Evolutionary conservation across 129 eudicot species (phyloP).

Genomic region (Chrysanthemum makinoi): DNA sequence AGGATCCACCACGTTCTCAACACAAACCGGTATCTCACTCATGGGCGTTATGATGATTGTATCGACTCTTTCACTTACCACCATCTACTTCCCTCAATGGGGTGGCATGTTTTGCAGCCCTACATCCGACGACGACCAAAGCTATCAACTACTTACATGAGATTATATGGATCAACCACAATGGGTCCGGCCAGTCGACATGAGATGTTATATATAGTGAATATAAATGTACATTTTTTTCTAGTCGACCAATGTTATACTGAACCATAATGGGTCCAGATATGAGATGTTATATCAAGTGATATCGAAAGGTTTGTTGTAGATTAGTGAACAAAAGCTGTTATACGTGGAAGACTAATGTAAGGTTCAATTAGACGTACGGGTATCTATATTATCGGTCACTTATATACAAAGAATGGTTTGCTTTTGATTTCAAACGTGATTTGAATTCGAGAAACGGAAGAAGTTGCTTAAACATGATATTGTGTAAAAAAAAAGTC

Average conservation of each 20-base stretch:
- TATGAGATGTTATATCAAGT: neutral
- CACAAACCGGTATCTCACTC: constrained; percentile 56
- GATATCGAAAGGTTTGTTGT: neutral
- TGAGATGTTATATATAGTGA: neutral
- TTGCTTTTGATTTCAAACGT: too few species aligned
- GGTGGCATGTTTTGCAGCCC: constrained; percentile 80
- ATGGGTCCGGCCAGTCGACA: neutral
- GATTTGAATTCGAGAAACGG: too few species aligned
- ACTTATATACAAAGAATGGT: too few species aligned
- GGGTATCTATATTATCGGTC: too few species aligned
- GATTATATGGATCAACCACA: neutral
- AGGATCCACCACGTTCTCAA: constrained; percentile 45
- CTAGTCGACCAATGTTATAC: neutral
- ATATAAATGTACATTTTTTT: neutral
- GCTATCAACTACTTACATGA: constrained; percentile 35
- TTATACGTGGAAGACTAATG: too few species aligned
- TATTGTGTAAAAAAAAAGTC: too few species aligned
- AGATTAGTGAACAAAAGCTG: too few species aligned
- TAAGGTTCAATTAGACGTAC: too few species aligned
- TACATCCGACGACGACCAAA: constrained; percentile 12
- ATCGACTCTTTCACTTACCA: constrained; percentile 40
- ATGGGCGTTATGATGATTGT: constrained; percentile 68
- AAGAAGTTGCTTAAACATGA: too few species aligned
- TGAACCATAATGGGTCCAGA: neutral
- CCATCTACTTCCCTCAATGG: constrained; percentile 59